Base-by-base conservation (phyloP, 495 filamentous ascomycete species). In the Talaromyces proteolyticus region DNA sequence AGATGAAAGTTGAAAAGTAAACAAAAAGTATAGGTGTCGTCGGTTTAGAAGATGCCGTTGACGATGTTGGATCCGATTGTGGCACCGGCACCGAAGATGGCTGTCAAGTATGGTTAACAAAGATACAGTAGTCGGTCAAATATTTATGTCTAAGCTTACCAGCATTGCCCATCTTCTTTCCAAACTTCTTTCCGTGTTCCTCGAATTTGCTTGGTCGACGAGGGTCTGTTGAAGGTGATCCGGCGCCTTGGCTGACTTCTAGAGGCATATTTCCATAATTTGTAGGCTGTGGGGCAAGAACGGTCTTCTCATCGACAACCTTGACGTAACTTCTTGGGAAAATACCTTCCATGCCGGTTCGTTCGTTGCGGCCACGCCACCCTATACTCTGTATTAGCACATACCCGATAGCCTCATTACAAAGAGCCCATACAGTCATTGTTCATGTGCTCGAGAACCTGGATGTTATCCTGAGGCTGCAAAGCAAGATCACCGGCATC, bases 41-140 rank as follows among this genome's bases (percentile, higher is more conserved):
- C 29, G 23, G 49, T 53, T 72, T 82, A 94, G 64, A 95, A 94
- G 45, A 97, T 94, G 47, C 84, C 80, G 63, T 95, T 94, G 49
- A 97, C 93, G 60, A 97, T 85, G 53, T 95, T 91, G 49, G 84
- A 79, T 23, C 93, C 93, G 52, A 96, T 81, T 4, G 93, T 94
- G 51, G 91, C 91, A 59, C 91, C 91, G 40, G 88, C 87, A 53
- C 87, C 87, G 59, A 88, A 90, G 53, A 88, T 86, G 20, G 78
- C 77, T 73, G 34, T 6, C 37, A 41, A 29, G 3, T 42, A 44
- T 38, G 40, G 26, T 22, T 34, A 34, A 34, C 29, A 14, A 34
- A 34, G 8, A 34, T 34, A 14, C 4, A 34, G 14, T 8, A 14
- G 8, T 29, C 26, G 8, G 29, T 8, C 14, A 19, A 18, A 6